These are phyloP conservation scores for Effrenium voratum DNA, from an alignment of 73 alveolate genomes.

Conservation along the genomic window DNA sequence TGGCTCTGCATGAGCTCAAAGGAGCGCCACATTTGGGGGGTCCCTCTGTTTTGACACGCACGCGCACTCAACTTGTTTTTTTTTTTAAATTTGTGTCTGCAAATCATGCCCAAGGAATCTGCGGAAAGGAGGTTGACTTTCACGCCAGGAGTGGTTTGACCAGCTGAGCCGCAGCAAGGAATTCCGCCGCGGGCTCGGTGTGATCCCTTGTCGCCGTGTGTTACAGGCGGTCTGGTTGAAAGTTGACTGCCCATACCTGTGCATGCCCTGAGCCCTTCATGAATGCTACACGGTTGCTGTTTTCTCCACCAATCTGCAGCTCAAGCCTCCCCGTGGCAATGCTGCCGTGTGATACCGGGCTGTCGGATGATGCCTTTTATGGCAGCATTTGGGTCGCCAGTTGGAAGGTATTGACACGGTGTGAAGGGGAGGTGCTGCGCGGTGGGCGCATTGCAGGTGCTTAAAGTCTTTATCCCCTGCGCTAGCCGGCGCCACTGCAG, in stretches of 20 bases:
- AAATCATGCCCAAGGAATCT: too few relatives aligned
- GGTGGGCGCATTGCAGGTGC: too few relatives aligned
- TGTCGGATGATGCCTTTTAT: not conserved
- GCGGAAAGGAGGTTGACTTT: too few relatives aligned
- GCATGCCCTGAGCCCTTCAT: not conserved
- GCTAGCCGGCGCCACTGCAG: too few relatives aligned
- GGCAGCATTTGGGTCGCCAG: too few relatives aligned
- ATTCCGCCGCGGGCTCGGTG: constrained; percentile 3
- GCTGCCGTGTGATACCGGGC: not conserved
- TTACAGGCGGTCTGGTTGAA: not conserved
- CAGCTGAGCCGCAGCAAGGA: constrained; percentile 16
- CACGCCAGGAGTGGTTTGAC: constrained; percentile 52
- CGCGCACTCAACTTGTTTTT: not conserved
- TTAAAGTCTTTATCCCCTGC: too few relatives aligned
- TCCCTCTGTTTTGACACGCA: not conserved
- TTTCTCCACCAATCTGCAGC: not conserved
- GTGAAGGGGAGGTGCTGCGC: too few relatives aligned
- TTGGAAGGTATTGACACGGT: too few relatives aligned
- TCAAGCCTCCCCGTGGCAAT: not conserved
- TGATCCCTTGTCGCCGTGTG: not conserved
- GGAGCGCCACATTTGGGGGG: too few relatives aligned
- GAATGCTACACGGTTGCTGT: not conserved
- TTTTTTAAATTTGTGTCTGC: too few relatives aligned
- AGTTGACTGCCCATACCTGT: not conserved
- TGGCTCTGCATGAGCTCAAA: too few relatives aligned